Evolutionary conservation across 495 filamentous ascomycete genomes (phyloP), one percentile per base, ranked within the genome.

Genomic region (Rostrohypoxylon terebratum): DNA sequence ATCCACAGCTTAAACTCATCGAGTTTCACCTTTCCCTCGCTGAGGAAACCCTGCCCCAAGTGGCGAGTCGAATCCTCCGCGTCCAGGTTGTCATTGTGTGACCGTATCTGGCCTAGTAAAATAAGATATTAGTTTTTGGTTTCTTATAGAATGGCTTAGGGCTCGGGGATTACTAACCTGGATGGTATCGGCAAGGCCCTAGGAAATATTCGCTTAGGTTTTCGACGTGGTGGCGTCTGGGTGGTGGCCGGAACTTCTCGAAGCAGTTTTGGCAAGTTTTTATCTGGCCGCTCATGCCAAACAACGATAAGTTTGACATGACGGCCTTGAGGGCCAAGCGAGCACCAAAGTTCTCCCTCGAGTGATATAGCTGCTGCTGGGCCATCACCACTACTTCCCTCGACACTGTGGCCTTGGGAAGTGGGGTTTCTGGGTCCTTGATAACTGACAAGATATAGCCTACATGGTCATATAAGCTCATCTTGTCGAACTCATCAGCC

Each of bases 1-100:
- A 71, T 61, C 68, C 68, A 71, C 0, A 71, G 3, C n/a, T 48
- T 5, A 47, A 71, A 71, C 25, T 71, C 68, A 0, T 48, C 3
- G 0, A 66, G 45, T 0, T 9, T 71, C 11, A 71, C 53, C 0
- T 33, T 21, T 0, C 57, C 47, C 9, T 9, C 7, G 2, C 7
- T 1, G 18, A 65, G 44, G 40, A 36, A 50, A 9, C 42, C 28
- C 0, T 3, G 21, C 0, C 18, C 33, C 5, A 59, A 33, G 2
- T 44, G 42, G 6, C 9, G 1, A 0, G 14, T 34, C 13, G n/a
- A 10, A 0, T 25, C 25, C 1, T n/a, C 18, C 20, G 14, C n/a
- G 5, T n/a, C n/a, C 3, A 31, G 3, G 0, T 33, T 1, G n/a
- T 38, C 36, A 10, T 60, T 55, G 18, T 36, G 51, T 3, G 31